Evolutionary conservation across 1,284 basidiomycete species (phyloP).

Genomic region (Singerocomus rubriflavus): DNA sequence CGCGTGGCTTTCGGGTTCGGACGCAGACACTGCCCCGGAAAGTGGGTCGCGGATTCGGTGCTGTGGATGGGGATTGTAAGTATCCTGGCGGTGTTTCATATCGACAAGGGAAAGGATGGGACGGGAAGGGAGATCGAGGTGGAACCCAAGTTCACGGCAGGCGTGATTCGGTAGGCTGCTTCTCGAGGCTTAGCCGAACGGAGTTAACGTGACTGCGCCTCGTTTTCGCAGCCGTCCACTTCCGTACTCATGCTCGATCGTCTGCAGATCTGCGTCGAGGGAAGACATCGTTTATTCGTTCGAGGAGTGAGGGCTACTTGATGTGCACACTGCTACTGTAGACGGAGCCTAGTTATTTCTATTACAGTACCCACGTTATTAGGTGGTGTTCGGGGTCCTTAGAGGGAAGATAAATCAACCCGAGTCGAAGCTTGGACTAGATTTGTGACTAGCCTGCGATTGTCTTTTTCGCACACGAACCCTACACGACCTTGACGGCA

Average conservation of each 20-base stretch:
- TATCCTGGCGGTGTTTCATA: constrained; percentile 30
- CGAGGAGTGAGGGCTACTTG: constrained; percentile 9
- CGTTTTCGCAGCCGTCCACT: constrained; percentile 28
- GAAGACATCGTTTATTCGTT: constrained; percentile 19
- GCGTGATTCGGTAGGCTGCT: constrained; percentile 30
- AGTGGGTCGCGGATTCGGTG: constrained; percentile 33
- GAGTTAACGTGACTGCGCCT: constrained; percentile 16
- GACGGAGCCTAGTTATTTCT: not conserved
- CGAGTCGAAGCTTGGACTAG: no score
- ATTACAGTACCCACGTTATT: not conserved
- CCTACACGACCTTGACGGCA: constrained; percentile 21
- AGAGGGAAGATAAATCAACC: constrained; percentile 15
- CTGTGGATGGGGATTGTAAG: constrained; percentile 34
- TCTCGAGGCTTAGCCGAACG: constrained; percentile 7
- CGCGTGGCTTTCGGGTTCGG: constrained; percentile 34
- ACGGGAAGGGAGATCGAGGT: constrained; percentile 25
- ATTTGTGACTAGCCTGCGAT: not conserved
- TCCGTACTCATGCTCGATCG: constrained; percentile 32
- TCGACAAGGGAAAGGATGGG: constrained; percentile 27
- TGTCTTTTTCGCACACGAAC: constrained; percentile 8
- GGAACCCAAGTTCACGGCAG: constrained; percentile 32
- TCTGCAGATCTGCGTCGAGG: constrained; percentile 29
- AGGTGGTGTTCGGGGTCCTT: constrained; percentile 27
- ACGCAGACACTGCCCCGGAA: constrained; percentile 34
- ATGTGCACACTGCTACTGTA: not conserved